Base-by-base conservation (phyloP, 2,329 filamentous ascomycete species). In the Claviceps fusiformis region DNA sequence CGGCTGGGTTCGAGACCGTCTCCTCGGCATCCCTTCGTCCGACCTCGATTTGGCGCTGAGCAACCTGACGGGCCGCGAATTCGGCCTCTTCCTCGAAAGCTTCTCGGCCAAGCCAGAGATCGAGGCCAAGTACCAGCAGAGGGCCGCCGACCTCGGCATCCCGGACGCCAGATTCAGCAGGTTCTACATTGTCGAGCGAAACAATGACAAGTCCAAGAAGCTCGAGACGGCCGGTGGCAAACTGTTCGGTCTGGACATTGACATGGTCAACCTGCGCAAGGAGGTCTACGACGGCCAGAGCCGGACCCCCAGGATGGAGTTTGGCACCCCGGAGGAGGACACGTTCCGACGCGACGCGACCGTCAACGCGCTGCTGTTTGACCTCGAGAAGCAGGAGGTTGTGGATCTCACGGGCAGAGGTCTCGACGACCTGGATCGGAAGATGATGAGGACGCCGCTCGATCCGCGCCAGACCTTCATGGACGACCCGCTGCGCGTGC, bases 1-100 rank as follows among this genome's bases (percentile, higher is more conserved):
- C 0, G 59, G 59, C 19, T 61, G 59, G 59, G 58, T 61, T n/a
- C 58, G 59, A 2, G 59, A 61, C 19, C 58, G 58, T 2, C 52
- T 61, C 1, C 55, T 61, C 4, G 59, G 58, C 24, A 57, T 60
- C 27, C 52, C 54, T 5, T 60, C 58, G 1, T 58, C 55, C 1
- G 59, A 61, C 51, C 50, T 61, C 6, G 59, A 59, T 27, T 13
- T 61, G 37, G 55, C 52, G 3, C 39, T 61, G 4, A 61, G 44
- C 45, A 58, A 59, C 5, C 7, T 59, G 2, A 61, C 58, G 3
- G 58, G 59, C 1, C 51, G 53, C 31, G 29, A 57, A 11, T 58
- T 61, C n/a, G 59, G 55, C 37, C 31, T 27, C 2, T 56, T 58
- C 44, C 29, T 59, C 13, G 55, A 58, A 19, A 35, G 27, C 3